Percentiles rank a stretch among this genome's conserved stretches.
Evolutionary conservation across 306 rosid species (phyloP).

Genomic region (Prinsepia uniflora): DNA sequence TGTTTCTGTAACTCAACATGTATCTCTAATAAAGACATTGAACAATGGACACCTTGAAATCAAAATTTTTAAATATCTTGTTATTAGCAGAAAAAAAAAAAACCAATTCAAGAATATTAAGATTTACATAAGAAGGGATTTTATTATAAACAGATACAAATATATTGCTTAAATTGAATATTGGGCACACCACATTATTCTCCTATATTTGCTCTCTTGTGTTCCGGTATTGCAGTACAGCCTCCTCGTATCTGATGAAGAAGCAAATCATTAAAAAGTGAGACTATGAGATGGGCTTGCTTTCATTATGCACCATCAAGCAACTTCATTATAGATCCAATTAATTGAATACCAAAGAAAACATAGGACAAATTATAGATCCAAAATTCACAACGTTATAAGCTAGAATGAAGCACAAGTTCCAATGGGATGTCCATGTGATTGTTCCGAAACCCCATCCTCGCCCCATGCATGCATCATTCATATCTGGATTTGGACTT

Average conservation of each 20-base stretch:
- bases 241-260: slow-evolving; percentile 38
- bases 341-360: too few relatives aligned
- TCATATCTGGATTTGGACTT: neutral
- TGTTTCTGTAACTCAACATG: slow-evolving; percentile 12
- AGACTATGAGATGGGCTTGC: neutral
- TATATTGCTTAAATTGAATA: neutral
- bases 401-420: slow-evolving; percentile 35
- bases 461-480: neutral
- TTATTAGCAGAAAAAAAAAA: slow-evolving; percentile 5
- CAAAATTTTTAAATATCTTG: neutral
- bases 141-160: neutral
- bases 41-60: neutral
- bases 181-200: neutral
- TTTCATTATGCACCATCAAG: neutral
- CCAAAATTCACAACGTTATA: neutral
- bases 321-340: neutral
- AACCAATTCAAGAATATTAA: neutral
- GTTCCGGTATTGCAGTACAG: slow-evolving; percentile 40
- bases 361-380: too few relatives aligned
- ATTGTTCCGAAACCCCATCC: neutral
- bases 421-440: slow-evolving; percentile 43
- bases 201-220: slow-evolving; percentile 61
- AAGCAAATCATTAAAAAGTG: slow-evolving; percentile 18
- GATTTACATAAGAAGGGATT: neutral
- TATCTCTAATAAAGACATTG: neutral